Base-by-base conservation (phyloP, 164 flowering plant genomes). In the Macadamia integrifolia region DNA sequence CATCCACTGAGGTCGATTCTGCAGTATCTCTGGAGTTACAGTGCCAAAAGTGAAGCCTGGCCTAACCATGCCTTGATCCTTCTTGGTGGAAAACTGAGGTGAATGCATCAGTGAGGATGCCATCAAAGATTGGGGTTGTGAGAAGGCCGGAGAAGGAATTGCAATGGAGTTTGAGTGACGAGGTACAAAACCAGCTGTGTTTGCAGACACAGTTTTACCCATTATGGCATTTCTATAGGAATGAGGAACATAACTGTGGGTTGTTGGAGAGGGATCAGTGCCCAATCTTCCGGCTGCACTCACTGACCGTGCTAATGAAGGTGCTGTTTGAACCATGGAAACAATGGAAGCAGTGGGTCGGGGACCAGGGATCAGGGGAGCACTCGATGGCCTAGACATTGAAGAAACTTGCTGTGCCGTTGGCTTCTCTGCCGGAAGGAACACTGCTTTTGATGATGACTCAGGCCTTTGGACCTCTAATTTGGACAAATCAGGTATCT, bases 231-330 rank as follows among this genome's bases (percentile, higher is more conserved):
- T 91, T 75, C 91, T 78, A 65, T 93, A 93, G 23, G 99, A 89
- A 74, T 79, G 93, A n/a, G 90, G 88, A 71, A 80, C 78, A 75
- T 73, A 76, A 72, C 80, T 80, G 28, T 80, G 88, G 55, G 80
- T 76, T 67, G 77, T 72, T 2, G 85, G 70, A 12, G 81, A 73
- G 15, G 85, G 76, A 30, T 90, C 93, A 32, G 85, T 83, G 68
- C 90, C 92, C 68, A 92, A 73, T 58, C 92, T 83, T 30, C 95
- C 91, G 69, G 89, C 80, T 60, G 92, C 95, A 78, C 97, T 94
- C 18, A 73, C 86, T 0, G 96, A 94, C 63, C 92, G 89, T 4
- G 96, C 77, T 56, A 92, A 78, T 6, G 58, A 66, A 8, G 92
- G 88, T 40, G 84, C 14, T 44, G 86, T 73, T 66, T 85, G 91